Evolutionary conservation across 176 grass and related monocot species (phyloP).

Genomic region (Lolium multiflorum): DNA sequence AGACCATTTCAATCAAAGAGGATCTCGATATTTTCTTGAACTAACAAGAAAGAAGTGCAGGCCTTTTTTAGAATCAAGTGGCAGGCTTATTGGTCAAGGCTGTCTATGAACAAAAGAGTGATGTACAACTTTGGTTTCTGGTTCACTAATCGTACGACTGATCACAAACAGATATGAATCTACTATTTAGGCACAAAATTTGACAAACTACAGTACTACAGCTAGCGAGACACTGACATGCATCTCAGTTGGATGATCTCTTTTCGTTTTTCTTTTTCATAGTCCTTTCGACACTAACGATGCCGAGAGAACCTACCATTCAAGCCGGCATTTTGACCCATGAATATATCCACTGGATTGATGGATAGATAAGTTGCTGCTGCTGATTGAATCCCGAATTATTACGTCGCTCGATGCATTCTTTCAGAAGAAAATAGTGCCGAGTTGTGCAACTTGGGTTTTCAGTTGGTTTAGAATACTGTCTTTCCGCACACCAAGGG

Average conservation of each 20-base stretch:
- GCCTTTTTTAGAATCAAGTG: too few relatives aligned
- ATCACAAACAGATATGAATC: too few relatives aligned
- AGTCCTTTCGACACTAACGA: conserved; percentile 1
- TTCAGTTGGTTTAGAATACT: not conserved
- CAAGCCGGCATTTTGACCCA: not conserved
- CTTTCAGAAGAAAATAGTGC: not conserved
- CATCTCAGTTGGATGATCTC: conserved; percentile 2
- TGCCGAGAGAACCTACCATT: conserved; percentile 12
- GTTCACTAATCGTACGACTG: too few relatives aligned
- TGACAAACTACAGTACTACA: too few relatives aligned
- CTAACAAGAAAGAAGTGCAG: too few relatives aligned
- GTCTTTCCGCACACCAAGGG: conserved; percentile 11
- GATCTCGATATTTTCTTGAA: too few relatives aligned
- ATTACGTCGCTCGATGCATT: not conserved
- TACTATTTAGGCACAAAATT: too few relatives aligned
- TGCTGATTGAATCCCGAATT: not conserved
- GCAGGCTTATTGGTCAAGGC: too few relatives aligned
- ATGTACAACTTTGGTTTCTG: too few relatives aligned
- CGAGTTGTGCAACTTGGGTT: not conserved
- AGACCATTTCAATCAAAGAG: too few relatives aligned
- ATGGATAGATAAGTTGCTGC: not conserved
- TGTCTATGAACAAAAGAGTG: too few relatives aligned
- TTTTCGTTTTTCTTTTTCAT: not conserved
- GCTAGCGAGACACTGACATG: not conserved
- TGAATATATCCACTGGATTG: not conserved